Evolutionary conservation across 2,329 filamentous ascomycete species (phyloP), one percentile per base, ranked within the genome.

Genomic region (Aspergillus pseudoviridinutans): DNA sequence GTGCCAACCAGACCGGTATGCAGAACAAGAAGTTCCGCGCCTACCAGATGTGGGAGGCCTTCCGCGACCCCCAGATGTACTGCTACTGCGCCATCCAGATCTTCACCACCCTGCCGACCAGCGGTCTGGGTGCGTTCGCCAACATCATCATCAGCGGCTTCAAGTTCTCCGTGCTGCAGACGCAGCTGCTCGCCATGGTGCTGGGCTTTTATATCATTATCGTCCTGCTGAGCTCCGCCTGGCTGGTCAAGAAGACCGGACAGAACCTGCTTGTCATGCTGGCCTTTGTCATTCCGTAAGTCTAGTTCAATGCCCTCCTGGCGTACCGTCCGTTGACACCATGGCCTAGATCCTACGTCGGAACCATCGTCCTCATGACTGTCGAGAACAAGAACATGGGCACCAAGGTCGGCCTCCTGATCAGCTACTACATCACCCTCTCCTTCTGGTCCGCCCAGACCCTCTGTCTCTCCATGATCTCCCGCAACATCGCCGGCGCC

Each of bases 381-480:
- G 80, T 91, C 7, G 72, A 82, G 24, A 86, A 87, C 62, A 78
- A 79, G 6, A 82, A 78, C 47, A 78, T 79, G 38, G 72, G 81
- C 8, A 85, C 84, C 41, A 82, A 87, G 71, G 80, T 87, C 28
- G 88, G 88, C 5, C 79, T 92, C 0, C 76, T 91, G 14, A 83
- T 91, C 66, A 83, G 81, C 66, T 92, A 91, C 78, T 92, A 91
- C 75, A 87, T 91, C 60, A 87, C 85, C 0, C 80, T 91, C 20
- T 90, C 86, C 4, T 92, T 92, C 81, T 91, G 88, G 88, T 86
- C 88, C 0, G 87, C 87, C 0, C 84, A 88, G 66, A 88, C 85
- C 1, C 76, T 90, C 12, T 78, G 82, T 7, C 80, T 91, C 64
- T 87, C 85, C 14, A 81, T 91, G 78, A 80, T 90, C 56, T 84